These are phyloP conservation scores for Geranium incanum DNA, from an alignment of 441 rosid species.

Conservation along the genomic window DNA sequence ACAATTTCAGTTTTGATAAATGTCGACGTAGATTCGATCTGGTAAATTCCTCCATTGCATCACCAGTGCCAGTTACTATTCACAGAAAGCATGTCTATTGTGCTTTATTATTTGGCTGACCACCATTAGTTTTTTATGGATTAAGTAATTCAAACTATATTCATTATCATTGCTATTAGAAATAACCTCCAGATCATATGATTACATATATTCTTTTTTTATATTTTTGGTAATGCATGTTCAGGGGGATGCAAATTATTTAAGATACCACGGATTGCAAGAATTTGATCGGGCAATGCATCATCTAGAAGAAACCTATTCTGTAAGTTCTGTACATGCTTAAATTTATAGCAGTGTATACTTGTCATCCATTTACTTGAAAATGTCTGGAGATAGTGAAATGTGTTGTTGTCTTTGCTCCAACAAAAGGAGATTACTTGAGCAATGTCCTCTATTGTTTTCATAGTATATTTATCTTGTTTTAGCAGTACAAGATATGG, in stretches of 20 bases:
- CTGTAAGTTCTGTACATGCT: slow-evolving; percentile 45
- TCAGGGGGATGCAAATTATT: slow-evolving; percentile 74
- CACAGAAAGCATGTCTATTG: not conserved
- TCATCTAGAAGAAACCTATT: slow-evolving; percentile 63
- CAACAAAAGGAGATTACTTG: not conserved
- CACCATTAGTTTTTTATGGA: not conserved
- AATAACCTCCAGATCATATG: not conserved
- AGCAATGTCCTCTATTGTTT: not conserved
- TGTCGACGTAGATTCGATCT: slow-evolving; percentile 95
- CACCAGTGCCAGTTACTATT: not conserved
- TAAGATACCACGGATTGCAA: slow-evolving; percentile 80
- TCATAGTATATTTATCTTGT: not conserved
- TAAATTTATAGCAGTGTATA: not conserved
- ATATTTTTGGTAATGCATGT: slow-evolving; percentile 16
- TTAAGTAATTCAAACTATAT: not conserved
- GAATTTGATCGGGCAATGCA: slow-evolving; percentile 96
- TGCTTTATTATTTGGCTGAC: not conserved
- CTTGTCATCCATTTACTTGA: not conserved
- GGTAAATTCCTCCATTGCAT: slow-evolving; percentile 35
- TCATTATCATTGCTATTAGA: not conserved
- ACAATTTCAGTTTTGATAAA: slow-evolving; percentile 74
- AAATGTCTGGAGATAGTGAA: not conserved
- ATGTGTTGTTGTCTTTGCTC: not conserved
- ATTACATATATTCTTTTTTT: not conserved
- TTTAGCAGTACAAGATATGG: not conserved